Evolutionary conservation across 768 basidiomycete species (phyloP), one percentile per base, ranked within the genome.

Genomic region (Lepiota subincarnata): DNA sequence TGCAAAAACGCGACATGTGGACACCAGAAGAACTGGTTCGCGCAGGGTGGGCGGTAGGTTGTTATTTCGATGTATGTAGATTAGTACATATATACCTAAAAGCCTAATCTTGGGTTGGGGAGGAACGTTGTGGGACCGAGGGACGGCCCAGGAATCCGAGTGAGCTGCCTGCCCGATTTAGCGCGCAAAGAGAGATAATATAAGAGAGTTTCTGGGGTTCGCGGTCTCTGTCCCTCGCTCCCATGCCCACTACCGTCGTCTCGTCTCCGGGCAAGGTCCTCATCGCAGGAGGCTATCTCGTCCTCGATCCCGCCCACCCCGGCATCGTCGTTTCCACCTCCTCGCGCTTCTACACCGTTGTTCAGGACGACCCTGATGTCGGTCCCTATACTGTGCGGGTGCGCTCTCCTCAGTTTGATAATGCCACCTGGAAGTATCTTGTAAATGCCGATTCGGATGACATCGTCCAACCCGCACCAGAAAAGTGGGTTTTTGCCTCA

Each of bases 261-360:
- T 98, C 95, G 31, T 82, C 94, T 1, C 91, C 96, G 8, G 96
- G 96, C 57, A 99, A 99, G 70, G 95, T 97, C 47, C 80, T 99
- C 51, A 68, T 97, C 50, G 92, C 95, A 8, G 97, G 97, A 1
- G 97, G 97, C 1, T 99, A 98, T 73, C 89, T 99, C 58, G 92
- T 99, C 24, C 87, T 98, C 57, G 94, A 98, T 69, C 86, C 82
- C 16, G 71, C 77, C 5, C 92, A 90, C 65, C 83, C 87, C 26
- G 97, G 96, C 46, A 71, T 91, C 55, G 94, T 95, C 41, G 80
- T 98, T 41, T 91, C 93, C 0, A 94, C 96, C 13, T 92, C 92
- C 10, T 92, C 93, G 18, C 83, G 97, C 37, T 98, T 99, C 73
- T 98, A 95, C 70, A 86, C 93, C 19, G 80, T 84, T 60, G 74